Base-by-base conservation (phyloP, 345 rosid species). In the Xanthoceras sorbifolium region DNA sequence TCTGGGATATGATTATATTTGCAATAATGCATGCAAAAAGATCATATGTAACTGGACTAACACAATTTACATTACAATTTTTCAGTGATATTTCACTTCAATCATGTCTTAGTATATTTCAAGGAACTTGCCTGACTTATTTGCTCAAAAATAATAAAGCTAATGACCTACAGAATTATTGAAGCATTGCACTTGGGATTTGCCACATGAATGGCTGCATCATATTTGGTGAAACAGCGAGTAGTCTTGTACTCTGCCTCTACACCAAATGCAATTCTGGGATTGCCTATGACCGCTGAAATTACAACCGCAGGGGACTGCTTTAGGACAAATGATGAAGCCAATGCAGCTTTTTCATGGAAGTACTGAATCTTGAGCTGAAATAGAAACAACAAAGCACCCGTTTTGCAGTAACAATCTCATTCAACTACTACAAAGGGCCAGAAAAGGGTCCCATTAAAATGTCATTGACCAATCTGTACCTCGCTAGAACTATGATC, bases 161-260 rank as follows among this genome's bases (percentile, higher is more conserved):
- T 36, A 36, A 54, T 8, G 17, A 79, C 83, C 18, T 76, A 75
- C 79, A 76, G 42, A 23, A 71, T 72, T 26, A 76, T 59, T 12
- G 83, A 64, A 59, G 79, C 79, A 2, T 71, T 36, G 62, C 18
- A 60, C 48, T 60, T 29, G 7, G 55, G 55, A 52, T 57, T 59
- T 11, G 64, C 59, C 28, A 76, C 25, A 4, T 29, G 66, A 23
- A 80, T 32, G 32, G 79, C 79, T 42, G 73, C 76, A 55, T 55
- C 52, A 17, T 17, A 75, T 9, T 60, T 38, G 15, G 67, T 40
- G 59, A 75, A 63, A 64, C 79, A 29, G 55, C 29, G 14, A 36
- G 60, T 40, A 62, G 42, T 42, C 42, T 70, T 64, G 66, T 75
- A 80, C 18, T 40, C 66, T 22, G 76, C 75, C 52, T 70, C 72